phyloP scores from a whole-genome alignment of 148 eudicot genomes.

The Salicornia ramosissima region DNA sequence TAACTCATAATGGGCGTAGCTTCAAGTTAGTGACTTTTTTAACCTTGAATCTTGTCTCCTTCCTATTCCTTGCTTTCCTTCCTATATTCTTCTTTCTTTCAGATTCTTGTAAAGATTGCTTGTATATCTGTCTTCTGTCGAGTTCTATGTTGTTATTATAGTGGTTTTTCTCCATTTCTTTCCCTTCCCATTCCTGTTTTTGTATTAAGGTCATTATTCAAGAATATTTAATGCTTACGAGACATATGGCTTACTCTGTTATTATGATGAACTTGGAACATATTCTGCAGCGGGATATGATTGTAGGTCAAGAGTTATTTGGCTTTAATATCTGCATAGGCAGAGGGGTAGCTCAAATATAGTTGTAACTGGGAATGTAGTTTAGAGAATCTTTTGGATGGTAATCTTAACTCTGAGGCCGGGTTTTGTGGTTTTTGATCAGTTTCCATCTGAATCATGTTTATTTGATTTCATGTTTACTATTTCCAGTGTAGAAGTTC shows the following conservation, averaged over 20 bases:
- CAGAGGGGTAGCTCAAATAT: no score
- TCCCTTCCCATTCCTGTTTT: background rate
- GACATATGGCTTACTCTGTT: background rate
- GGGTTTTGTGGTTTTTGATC: no score
- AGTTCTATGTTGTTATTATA: background rate
- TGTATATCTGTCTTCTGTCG: background rate
- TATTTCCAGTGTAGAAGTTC: background rate
- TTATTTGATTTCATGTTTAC: background rate
- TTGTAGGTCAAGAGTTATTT: background rate
- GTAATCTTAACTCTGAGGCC: no score
- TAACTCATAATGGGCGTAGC: conserved; percentile 89
- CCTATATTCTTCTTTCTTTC: background rate
- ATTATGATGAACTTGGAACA: background rate
- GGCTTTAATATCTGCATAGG: background rate
- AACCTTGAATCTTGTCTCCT: background rate
- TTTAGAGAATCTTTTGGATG: no score
- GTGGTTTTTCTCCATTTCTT: background rate
- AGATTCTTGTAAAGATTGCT: background rate
- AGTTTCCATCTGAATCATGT: no score
- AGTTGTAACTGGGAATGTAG: no score
- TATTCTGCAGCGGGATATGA: background rate
- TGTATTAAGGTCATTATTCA: background rate
- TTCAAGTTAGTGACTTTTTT: conserved; percentile 70
- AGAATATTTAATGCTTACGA: background rate
- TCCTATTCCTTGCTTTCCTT: background rate